Evolutionary conservation across 257 asterid species (phyloP).

Genomic region (Primulina eburnea): DNA sequence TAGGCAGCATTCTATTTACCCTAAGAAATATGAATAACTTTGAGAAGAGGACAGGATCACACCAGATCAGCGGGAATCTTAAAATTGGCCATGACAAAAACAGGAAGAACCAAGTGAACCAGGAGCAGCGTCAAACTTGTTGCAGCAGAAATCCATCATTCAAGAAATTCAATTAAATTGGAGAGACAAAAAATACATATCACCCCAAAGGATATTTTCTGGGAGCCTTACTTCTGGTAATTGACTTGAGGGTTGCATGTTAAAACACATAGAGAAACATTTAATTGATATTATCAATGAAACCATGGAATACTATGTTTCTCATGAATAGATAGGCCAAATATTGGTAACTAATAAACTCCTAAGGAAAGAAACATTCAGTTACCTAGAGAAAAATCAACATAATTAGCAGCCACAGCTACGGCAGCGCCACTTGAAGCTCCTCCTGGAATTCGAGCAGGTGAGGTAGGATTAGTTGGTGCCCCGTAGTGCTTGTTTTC

Average conservation of each 20-base stretch:
- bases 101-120: not conserved
- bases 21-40: not conserved
- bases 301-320: slow-evolving; percentile 6
- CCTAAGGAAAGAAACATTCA: slow-evolving; percentile 6
- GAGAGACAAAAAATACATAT: not conserved
- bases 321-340: not conserved
- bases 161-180: not conserved
- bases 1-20: not conserved
- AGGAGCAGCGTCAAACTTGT: not conserved
- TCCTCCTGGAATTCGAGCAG: slow-evolving; percentile 84
- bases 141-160: not conserved
- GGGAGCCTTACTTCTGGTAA: not conserved
- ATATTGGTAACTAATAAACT: not conserved
- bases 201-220: not conserved
- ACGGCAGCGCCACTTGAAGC: slow-evolving; percentile 99
- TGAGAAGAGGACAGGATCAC: not conserved
- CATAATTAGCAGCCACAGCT: slow-evolving; percentile 83
- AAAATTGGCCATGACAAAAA: not conserved
- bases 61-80: not conserved
- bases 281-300: not conserved
- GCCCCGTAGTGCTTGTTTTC: slow-evolving; percentile 79
- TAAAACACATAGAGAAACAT: not conserved
- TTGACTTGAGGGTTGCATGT: not conserved
- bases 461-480: slow-evolving; percentile 91
- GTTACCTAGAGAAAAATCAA: slow-evolving; percentile 92